phyloP scores from a whole-genome alignment of 176 grass and related monocot species.

The Puccinellia tenuiflora region DNA sequence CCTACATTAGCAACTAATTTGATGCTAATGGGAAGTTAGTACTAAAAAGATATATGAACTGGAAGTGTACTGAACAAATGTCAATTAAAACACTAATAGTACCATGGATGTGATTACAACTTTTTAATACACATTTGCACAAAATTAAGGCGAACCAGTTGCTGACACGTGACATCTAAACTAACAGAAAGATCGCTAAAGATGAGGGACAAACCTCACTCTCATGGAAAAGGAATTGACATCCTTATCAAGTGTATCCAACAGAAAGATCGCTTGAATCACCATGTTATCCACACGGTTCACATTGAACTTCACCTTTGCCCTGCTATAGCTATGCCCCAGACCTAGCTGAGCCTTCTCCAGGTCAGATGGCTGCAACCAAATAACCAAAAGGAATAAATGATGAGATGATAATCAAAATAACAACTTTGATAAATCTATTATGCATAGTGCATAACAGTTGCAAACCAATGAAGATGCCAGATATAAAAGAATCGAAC shows the following conservation, averaged over 20 bases:
- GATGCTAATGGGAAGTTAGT: no score
- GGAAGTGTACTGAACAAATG: no score
- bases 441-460: neutral
- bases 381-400: no score
- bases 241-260: constrained; percentile 84
- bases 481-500: neutral
- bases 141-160: no score
- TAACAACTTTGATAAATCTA: neutral
- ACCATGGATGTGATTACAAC: no score
- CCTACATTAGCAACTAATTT: no score
- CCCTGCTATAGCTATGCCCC: constrained; percentile 79
- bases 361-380: no score
- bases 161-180: no score
- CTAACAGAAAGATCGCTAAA: neutral
- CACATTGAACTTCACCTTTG: constrained; percentile 92
- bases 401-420: neutral
- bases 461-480: neutral
- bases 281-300: constrained; percentile 94
- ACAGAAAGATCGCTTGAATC: constrained; percentile 77
- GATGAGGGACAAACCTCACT: constrained; percentile 51
- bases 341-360: neutral
- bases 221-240: constrained; percentile 85
- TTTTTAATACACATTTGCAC: no score
- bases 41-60: no score
- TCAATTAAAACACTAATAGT: no score